phyloP scores from a whole-genome alignment of 371 early-diverging fungal genomes.

The Parasitella parasitica region DNA sequence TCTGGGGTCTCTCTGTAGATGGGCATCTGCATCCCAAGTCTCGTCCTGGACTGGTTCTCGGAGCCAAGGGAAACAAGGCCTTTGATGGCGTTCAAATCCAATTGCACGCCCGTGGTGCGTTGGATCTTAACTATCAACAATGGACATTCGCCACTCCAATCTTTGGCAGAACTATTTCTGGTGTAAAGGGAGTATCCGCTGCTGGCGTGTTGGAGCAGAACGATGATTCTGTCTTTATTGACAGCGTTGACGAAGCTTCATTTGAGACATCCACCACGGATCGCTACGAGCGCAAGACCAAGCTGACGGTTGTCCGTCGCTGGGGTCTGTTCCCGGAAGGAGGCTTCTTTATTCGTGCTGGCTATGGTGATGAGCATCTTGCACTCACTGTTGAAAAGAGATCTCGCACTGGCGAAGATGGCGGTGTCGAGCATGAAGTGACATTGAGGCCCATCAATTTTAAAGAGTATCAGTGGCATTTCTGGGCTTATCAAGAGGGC shows the following conservation, averaged over 20 bases:
- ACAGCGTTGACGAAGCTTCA: constrained; percentile 15
- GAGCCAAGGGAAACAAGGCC: constrained; percentile 18
- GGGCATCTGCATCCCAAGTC: constrained; percentile 41
- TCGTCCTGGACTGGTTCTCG: constrained; percentile 36
- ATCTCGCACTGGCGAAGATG: constrained; percentile 12
- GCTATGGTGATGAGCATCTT: constrained; percentile 30
- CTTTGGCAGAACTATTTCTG: constrained; percentile 23
- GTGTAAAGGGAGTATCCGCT: constrained; percentile 3
- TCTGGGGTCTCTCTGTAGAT: constrained; percentile 46
- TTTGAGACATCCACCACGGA: constrained; percentile 20
- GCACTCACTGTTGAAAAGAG: constrained; percentile 40
- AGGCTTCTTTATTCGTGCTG: constrained; percentile 38
- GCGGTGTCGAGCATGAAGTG: constrained; percentile 27
- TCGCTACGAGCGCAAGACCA: constrained; percentile 28
- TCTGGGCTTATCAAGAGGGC: constrained; percentile 53
- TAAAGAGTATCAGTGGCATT: constrained; percentile 44
- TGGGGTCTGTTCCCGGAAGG: constrained; percentile 50
- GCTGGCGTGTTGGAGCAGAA: constrained; percentile 6
- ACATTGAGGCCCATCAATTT: constrained; percentile 32
- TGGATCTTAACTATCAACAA: constrained; percentile 28
- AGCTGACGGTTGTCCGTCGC: constrained; percentile 33
- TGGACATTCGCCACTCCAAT: constrained; percentile 43
- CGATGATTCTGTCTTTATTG: constrained; percentile 16
- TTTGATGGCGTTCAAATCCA: constrained; percentile 31
- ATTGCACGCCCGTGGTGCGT: constrained; percentile 35